These are phyloP conservation scores for Astrephomene gubernaculifera DNA, from an alignment of 139 green algal genomes.

Conservation along the genomic window DNA sequence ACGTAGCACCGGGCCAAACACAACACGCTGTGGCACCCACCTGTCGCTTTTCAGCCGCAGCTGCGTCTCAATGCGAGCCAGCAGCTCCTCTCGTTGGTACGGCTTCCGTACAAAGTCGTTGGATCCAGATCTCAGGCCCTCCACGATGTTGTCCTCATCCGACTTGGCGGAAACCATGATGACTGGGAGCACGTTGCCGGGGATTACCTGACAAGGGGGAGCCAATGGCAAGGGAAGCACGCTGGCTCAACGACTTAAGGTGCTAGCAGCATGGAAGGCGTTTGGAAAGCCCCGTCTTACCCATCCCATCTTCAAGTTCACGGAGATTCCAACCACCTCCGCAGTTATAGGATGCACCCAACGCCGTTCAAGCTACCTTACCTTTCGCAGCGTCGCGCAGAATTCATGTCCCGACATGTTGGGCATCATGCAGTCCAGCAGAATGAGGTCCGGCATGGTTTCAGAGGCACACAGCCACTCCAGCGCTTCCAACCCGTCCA, in stretches of 20 bases:
- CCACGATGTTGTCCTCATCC: conserved; percentile 65
- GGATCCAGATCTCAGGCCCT: conserved; percentile 60
- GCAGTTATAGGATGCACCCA: too few species aligned
- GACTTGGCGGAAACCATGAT: conserved; percentile 71
- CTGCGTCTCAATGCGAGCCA: conserved; percentile 66
- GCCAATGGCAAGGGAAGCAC: background rate
- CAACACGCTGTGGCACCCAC: background rate
- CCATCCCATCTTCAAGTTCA: too few species aligned
- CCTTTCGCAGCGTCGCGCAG: conserved; percentile 55
- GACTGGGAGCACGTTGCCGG: conserved; percentile 59
- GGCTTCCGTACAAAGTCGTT: conserved; percentile 77
- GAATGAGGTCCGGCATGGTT: conserved; percentile 67
- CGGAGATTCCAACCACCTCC: too few species aligned
- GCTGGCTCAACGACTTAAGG: background rate
- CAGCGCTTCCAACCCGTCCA: conserved; percentile 57
- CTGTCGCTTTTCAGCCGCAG: conserved; percentile 63
- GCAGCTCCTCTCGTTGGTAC: conserved; percentile 65
- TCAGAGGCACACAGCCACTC: conserved; percentile 42
- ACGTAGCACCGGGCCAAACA: background rate
- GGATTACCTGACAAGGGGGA: conserved; percentile 4
- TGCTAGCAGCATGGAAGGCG: too few species aligned
- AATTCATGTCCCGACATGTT: conserved; percentile 67
- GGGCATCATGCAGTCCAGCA: conserved; percentile 76
- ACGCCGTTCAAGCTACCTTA: too few species aligned
- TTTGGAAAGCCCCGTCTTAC: too few species aligned